Evolutionary conservation across 805 yeast genomes (phyloP).

Genomic region (Schwanniomyces sp.): DNA sequence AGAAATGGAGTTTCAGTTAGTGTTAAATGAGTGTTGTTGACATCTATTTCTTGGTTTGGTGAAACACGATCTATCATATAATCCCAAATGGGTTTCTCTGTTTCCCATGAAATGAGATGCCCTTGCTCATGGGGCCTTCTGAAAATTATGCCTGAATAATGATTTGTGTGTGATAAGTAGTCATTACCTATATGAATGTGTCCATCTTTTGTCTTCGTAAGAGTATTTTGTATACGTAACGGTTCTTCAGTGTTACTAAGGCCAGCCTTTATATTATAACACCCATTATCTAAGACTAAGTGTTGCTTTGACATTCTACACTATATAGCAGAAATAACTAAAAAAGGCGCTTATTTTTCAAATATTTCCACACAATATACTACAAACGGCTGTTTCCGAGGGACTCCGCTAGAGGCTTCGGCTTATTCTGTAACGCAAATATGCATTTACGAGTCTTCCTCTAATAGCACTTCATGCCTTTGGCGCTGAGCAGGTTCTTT

Average conservation of each 20-base stretch:
- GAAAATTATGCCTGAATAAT: conserved; percentile 70
- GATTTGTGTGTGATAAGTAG: conserved; percentile 60
- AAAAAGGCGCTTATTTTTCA: not conserved
- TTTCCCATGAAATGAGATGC: conserved; percentile 87
- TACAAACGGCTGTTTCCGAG: too few species aligned
- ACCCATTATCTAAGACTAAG: conserved; percentile 86
- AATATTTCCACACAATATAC: not conserved
- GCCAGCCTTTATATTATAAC: conserved; percentile 68
- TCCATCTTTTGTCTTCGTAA: conserved; percentile 76
- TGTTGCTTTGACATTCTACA: conserved; percentile 7
- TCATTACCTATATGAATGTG: conserved; percentile 68
- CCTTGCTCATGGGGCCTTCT: conserved; percentile 88
- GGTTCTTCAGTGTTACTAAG: conserved; percentile 36
- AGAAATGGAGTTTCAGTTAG: conserved; percentile 82
- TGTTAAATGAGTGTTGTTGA: conserved; percentile 49
- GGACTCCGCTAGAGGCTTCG: too few species aligned
- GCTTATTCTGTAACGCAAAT: too few species aligned
- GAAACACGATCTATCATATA: conserved; percentile 48
- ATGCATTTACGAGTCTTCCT: too few species aligned
- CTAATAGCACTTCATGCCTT: too few species aligned
- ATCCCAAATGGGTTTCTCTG: conserved; percentile 90
- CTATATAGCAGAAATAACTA: not conserved
- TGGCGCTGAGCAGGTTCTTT: not conserved
- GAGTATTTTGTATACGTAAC: conserved; percentile 59
- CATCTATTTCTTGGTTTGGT: conserved; percentile 15